phyloP scores from a whole-genome alignment of 2,329 filamentous ascomycete genomes.

The Calonectria hongkongensis region DNA sequence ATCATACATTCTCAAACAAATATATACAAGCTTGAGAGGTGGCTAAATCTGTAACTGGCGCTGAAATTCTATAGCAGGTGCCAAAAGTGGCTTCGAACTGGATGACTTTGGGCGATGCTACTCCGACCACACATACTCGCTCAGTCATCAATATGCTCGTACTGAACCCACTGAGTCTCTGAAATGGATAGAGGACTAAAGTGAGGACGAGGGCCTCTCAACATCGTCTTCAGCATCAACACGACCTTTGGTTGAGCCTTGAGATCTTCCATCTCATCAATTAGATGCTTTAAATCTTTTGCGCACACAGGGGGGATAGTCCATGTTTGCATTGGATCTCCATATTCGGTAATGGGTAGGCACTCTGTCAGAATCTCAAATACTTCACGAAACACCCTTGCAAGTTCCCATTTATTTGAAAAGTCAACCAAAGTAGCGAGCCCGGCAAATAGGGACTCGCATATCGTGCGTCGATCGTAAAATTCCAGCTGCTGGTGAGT shows the following conservation, averaged over 20 bases:
- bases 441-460: constrained; percentile 13
- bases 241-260: constrained; percentile 10
- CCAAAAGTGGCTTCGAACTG: too few species aligned
- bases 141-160: constrained; percentile 6
- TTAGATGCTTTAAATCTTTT: constrained; percentile 1
- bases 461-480: neutral
- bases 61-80: too few species aligned
- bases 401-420: constrained; percentile 20
- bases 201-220: constrained; percentile 7
- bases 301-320: neutral
- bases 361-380: constrained; percentile 18
- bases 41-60: too few species aligned
- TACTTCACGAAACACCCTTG: constrained; percentile 10
- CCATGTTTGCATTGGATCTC: constrained; percentile 10
- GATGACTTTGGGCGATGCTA: too few species aligned
- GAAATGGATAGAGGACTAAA: neutral
- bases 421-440: constrained; percentile 14
- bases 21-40: too few species aligned
- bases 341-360: constrained; percentile 10
- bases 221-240: constrained; percentile 8
- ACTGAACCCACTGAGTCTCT: constrained; percentile 14
- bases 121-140: too few species aligned
- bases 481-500: constrained; percentile 14
- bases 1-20: too few species aligned
- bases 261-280: constrained; percentile 6